phyloP scores from a whole-genome alignment of 1,139 yeast genomes.

The Magnusiomyces ingens region DNA sequence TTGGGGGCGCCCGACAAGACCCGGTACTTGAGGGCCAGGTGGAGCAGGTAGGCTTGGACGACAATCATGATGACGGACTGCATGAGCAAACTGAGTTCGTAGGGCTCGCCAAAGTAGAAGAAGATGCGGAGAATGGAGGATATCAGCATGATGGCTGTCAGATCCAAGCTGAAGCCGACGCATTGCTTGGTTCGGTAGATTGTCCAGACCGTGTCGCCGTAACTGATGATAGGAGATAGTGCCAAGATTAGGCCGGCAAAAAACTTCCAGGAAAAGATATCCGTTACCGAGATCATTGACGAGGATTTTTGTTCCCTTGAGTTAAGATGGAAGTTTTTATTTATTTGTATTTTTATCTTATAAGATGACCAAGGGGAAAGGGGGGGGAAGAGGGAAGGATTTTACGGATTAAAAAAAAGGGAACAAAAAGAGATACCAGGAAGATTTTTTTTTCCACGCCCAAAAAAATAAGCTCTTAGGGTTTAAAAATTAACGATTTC shows the following conservation, averaged over 20 bases:
- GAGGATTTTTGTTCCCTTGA: no score
- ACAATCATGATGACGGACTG: constrained; percentile 75
- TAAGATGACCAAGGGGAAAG: no score
- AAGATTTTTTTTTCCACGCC: no score
- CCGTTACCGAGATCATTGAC: no score
- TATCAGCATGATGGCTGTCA: constrained; percentile 84
- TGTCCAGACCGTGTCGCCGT: constrained; percentile 72
- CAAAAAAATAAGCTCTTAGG: not conserved
- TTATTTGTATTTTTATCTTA: no score
- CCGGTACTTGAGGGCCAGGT: constrained; percentile 57
- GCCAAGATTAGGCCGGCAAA: constrained; percentile 27
- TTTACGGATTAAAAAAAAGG: no score
- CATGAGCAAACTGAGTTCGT: constrained; percentile 63
- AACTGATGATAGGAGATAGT: constrained; percentile 74
- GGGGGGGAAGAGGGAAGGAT: no score
- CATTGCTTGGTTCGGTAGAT: constrained; percentile 59
- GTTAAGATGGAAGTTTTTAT: no score
- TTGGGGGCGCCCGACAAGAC: constrained; percentile 26
- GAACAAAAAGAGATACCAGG: no score
- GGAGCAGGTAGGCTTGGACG: constrained; percentile 60
- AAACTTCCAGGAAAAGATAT: constrained; percentile 12
- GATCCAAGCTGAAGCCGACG: constrained; percentile 77
- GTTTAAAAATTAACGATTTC: not conserved
- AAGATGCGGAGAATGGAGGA: constrained; percentile 68
- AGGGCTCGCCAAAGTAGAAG: constrained; percentile 73